Evolutionary conservation across 495 filamentous ascomycete species (phyloP), one percentile per base, ranked within the genome.

Genomic region (Terfezia boudieri): DNA sequence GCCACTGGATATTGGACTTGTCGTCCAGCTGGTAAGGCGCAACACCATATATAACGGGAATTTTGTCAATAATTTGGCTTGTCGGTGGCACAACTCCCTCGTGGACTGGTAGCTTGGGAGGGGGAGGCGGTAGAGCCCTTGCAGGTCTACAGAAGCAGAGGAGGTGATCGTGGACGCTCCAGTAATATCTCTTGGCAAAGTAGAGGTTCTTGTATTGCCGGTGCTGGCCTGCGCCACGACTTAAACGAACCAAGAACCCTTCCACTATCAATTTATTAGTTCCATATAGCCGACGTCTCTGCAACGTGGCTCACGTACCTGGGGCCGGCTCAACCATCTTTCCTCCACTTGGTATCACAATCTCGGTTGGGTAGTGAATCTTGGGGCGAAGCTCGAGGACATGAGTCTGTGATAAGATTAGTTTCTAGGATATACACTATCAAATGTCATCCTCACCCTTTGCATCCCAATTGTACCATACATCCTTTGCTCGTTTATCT

Each of bases 381-480:
- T 82, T 81, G 9, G 81, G 82, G 16, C 82, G 71, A 37, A 86
- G 66, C 64, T 86, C 82, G 38, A 86, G 76, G 32, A 85, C 81
- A 63, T 86, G 82, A 0, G 82, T 80, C 54, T 51, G 23, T 54
- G 12, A 14, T 46, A 46, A 14, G 8, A 46, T 46, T 20, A 46
- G 41, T 46, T 14, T 46, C 41, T 14, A 9, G 0, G 12, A 10
- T 9, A 37, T 16, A 37, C 17, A 37, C 8, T 26, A 23, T 10
- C 14, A 51, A 23, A n/a, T 6, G n/a, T 22, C n/a, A 14, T 37
- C 11, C 37, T 46, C 23, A 54, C 52, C 46, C 72, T 76, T 58
- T 77, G 70, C 81, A 86, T 84, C 22, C 76, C 82, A 12, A 86
- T 74, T 0, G 79, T 75, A 5, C 82, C 82, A 59, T 83, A 82